Conservation (phyloP, 352 stramenopile genomes). For the Elongisporangium prolatum region DNA sequence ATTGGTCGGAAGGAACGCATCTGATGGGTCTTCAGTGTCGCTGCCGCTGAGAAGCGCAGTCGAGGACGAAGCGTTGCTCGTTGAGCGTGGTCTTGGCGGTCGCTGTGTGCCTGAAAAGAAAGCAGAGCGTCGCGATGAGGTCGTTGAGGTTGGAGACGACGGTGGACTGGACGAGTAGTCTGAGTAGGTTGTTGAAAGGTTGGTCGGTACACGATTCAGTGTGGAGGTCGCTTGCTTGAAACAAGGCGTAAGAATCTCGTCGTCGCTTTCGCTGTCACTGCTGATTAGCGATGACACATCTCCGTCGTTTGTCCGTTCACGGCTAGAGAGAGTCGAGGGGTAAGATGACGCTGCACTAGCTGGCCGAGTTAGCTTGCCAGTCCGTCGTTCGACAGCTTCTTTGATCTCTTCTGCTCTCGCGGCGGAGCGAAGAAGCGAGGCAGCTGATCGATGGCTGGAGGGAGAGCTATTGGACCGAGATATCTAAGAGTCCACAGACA, state of each 20-base stretch:
- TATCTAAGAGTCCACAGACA: background rate
- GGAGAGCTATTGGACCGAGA: slow-evolving; percentile 1
- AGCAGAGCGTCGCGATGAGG: slow-evolving; percentile 40
- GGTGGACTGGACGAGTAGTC: slow-evolving; percentile 34
- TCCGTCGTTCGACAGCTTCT: background rate
- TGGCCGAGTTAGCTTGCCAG: background rate
- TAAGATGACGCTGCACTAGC: background rate
- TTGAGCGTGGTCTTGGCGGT: slow-evolving; percentile 7
- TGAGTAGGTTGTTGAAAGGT: slow-evolving; percentile 14
- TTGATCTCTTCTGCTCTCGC: background rate
- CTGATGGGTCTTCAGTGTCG: slow-evolving; percentile 12
- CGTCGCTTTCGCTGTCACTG: slow-evolving; percentile 72
- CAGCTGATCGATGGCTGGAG: background rate
- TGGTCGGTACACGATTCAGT: background rate
- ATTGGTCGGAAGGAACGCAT: background rate
- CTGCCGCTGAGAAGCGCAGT: slow-evolving; percentile 28
- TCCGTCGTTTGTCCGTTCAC: slow-evolving; percentile 22
- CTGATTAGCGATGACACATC: slow-evolving; percentile 76
- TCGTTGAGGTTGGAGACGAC: slow-evolving; percentile 36
- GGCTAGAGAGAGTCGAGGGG: background rate
- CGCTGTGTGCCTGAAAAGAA: slow-evolving; percentile 17
- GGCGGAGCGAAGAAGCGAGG: slow-evolving; percentile 7
- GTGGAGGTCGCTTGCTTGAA: slow-evolving; percentile 30
- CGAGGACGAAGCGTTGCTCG: slow-evolving; percentile 21
- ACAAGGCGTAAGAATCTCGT: slow-evolving; percentile 52